Evolutionary conservation across 371 early-diverging fungal genomes (phyloP).

Genomic region (Mucor lusitanicus): DNA sequence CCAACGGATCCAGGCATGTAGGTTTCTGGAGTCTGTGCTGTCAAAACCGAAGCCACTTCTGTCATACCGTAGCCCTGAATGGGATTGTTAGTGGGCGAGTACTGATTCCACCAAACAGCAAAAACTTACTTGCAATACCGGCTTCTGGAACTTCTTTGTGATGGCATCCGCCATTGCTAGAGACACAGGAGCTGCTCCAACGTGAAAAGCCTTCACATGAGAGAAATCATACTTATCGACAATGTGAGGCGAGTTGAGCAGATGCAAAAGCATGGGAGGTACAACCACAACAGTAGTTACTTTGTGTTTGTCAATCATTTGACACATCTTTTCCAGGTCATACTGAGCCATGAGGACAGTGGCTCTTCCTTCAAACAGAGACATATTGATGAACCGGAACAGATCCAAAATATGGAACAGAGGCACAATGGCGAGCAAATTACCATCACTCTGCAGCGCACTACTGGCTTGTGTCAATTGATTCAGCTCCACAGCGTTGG

Average conservation of each 20-base stretch:
- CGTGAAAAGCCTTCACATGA: slow-evolving; percentile 50
- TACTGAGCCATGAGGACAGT: slow-evolving; percentile 26
- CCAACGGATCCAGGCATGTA: slow-evolving; percentile 59
- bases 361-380: slow-evolving; percentile 6
- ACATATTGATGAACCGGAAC: slow-evolving; percentile 9
- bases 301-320: slow-evolving; percentile 56
- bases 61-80: slow-evolving; percentile 61
- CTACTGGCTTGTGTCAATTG: background rate
- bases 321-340: slow-evolving; percentile 47
- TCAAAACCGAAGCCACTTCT: slow-evolving; percentile 44
- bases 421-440: slow-evolving; percentile 72
- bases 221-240: slow-evolving; percentile 64
- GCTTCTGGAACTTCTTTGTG: background rate
- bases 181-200: slow-evolving; percentile 75
- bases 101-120: background rate
- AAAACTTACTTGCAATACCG: slow-evolving; percentile 5
- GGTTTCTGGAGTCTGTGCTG: slow-evolving; percentile 56
- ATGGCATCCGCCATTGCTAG: background rate
- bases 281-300: slow-evolving; percentile 62
- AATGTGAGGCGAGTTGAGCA: slow-evolving; percentile 50
- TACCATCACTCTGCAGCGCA: slow-evolving; percentile 8
- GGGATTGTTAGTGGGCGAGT: background rate
- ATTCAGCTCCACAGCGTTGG: slow-evolving; percentile 21
- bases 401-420: slow-evolving; percentile 83
- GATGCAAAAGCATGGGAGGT: slow-evolving; percentile 58